Percentiles rank a stretch among this genome's conserved stretches.
Conservation (phyloP, 2,329 filamentous ascomycete genomes). For the Dryadomyces quercus-mongolicae region DNA sequence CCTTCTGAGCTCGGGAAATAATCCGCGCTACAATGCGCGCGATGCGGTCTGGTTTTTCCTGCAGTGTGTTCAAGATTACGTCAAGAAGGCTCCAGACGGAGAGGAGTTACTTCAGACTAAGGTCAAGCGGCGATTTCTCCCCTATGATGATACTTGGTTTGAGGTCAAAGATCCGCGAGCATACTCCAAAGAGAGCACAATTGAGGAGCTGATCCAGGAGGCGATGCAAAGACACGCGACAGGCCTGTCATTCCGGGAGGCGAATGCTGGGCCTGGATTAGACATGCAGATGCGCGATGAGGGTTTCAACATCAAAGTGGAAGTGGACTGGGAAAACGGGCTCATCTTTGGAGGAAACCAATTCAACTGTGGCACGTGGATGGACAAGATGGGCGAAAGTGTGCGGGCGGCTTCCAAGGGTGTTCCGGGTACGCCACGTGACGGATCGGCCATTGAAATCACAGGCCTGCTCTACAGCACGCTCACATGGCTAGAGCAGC, state of each 20-base stretch:
- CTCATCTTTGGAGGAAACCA: conserved; percentile 92
- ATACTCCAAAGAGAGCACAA: conserved; percentile 71
- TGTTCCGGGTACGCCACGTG: conserved; percentile 87
- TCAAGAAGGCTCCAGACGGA: conserved; percentile 68
- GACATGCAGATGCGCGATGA: conserved; percentile 88
- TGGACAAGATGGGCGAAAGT: conserved; percentile 99
- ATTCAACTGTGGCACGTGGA: conserved; percentile 95
- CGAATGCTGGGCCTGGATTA: conserved; percentile 79
- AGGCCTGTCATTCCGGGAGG: conserved; percentile 85
- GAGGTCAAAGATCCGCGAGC: conserved; percentile 66
- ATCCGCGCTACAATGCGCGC: conserved; percentile 86
- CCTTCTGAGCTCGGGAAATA: conserved; percentile 70
- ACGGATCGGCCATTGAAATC: conserved; percentile 91
- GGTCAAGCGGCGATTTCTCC: conserved; percentile 75
- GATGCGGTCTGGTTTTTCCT: conserved; percentile 98
- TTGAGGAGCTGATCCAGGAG: conserved; percentile 87
- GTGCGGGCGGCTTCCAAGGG: conserved; percentile 84
- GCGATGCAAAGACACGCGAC: conserved; percentile 82
- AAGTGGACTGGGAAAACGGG: conserved; percentile 83
- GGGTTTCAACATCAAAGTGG: conserved; percentile 85
- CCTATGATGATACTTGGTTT: conserved; percentile 95
- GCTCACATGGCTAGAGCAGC: conserved; percentile 62
- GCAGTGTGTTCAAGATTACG: conserved; percentile 91
- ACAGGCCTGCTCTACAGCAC: conserved; percentile 87
- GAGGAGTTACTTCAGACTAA: conserved; percentile 60